Evolutionary conservation across 1,284 basidiomycete species (phyloP), one percentile per base, ranked within the genome.

Genomic region (Chiua sp.): DNA sequence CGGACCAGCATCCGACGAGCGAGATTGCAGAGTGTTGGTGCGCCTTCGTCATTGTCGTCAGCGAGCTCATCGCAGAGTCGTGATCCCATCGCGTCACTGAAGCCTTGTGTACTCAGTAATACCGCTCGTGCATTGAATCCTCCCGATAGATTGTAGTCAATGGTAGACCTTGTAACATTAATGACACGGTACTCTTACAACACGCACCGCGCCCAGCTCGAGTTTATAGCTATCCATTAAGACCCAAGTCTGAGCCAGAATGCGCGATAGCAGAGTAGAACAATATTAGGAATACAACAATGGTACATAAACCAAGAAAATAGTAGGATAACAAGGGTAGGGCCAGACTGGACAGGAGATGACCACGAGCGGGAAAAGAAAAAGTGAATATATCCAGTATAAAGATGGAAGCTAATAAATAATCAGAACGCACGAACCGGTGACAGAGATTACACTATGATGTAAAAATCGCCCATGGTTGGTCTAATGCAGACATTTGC

Each of bases 401-500:
- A 75, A 74, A 77, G 66, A 75, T 74, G 72, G 64, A 71, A 64
- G 63, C 63, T 65, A 66, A 77, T 76, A 77, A 77, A 77, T 73
- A 73, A 57, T 49, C 64, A 57, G 46, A 65, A 72, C 59, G 50
- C 56, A 51, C 63, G 61, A 61, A 68, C 68, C 57, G 50, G 61
- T 51, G 51, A 64, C 22, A 62, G 51, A 39, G 15, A 65, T 70
- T 73, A 76, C 79, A 85, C 78, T 79, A 83, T 78, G 80, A 83
- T 67, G 80, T 83, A 71, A 80, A 87, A 64, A 91, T 85, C 39
- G 87, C 87, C 90, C 90, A 92, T 28, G 88, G 81, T 70, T 84
- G 86, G 8, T 92, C 91, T 60, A 80, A 70, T 37, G 82, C 74
- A 58, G 80, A 75, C 87, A 91, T 90, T 33, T 80, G 69, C 62